These are phyloP conservation scores for Diatrype stigma DNA, from an alignment of 2,329 filamentous ascomycete species.

Conservation along the genomic window DNA sequence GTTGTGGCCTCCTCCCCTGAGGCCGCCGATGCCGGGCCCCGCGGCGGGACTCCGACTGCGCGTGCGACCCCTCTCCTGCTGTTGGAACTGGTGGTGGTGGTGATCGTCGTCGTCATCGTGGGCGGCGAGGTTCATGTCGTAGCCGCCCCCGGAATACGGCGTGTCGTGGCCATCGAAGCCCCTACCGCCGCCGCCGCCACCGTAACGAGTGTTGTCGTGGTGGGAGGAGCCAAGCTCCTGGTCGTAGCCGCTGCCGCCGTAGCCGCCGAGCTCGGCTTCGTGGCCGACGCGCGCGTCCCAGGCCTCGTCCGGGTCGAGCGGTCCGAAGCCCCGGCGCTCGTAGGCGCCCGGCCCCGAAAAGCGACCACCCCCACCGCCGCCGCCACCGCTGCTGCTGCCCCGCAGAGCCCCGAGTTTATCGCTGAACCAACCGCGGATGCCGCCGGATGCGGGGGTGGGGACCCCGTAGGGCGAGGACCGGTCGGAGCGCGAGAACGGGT, in stretches of 20 bases:
- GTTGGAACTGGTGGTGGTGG: slow-evolving; percentile 19
- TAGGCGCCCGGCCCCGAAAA: slow-evolving; percentile 67
- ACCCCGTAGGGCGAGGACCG: slow-evolving; percentile 39
- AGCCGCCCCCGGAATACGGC: slow-evolving; percentile 31
- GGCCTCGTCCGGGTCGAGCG: slow-evolving; percentile 76
- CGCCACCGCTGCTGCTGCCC: slow-evolving; percentile 51
- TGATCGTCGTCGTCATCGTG: slow-evolving; percentile 23
- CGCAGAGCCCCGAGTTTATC: slow-evolving; percentile 57
- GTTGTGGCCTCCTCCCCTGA: slow-evolving; percentile 43
- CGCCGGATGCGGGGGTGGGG: slow-evolving; percentile 53
- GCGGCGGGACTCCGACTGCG: slow-evolving; percentile 35
- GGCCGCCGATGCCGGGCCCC: slow-evolving; percentile 34
- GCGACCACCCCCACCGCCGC: slow-evolving; percentile 60
- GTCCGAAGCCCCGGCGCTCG: slow-evolving; percentile 62
- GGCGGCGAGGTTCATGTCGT: slow-evolving; percentile 46
- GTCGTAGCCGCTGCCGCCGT: slow-evolving; percentile 39
- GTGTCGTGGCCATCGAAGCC: slow-evolving; percentile 48
- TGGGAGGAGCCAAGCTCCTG: slow-evolving; percentile 58
- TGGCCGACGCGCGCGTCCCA: slow-evolving; percentile 79
- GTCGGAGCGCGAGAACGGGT: slow-evolving; percentile 61
- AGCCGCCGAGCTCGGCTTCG: slow-evolving; percentile 61
- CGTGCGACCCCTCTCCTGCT: slow-evolving; percentile 37
- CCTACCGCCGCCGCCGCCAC: slow-evolving; percentile 65
- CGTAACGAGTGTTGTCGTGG: slow-evolving; percentile 27
- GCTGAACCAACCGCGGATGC: slow-evolving; percentile 69